A percentile compares a stretch with the other conserved stretches of the same genome.
Evolutionary conservation across 2,329 filamentous ascomycete species (phyloP).

Genomic region (Fonsecaea multimorphosa): DNA sequence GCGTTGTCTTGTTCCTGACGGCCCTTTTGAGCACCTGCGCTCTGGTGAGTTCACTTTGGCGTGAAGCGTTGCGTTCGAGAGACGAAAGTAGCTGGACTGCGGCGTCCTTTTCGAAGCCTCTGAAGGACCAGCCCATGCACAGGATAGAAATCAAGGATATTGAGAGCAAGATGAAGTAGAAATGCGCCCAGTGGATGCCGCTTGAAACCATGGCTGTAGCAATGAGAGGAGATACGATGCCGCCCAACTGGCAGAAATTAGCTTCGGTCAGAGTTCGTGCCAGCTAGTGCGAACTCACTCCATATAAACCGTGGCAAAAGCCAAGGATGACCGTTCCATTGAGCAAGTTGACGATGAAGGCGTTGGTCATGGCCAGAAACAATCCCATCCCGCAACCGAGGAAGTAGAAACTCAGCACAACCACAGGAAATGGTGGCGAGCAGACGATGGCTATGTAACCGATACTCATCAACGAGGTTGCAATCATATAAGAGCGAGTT

Average conservation of each 20-base stretch:
- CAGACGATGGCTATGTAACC: constrained; percentile 71
- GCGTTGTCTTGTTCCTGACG: constrained; percentile 63
- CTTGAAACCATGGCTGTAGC: constrained; percentile 74
- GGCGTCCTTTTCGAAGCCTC: constrained; percentile 69
- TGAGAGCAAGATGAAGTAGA: constrained; percentile 71
- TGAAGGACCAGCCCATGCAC: constrained; percentile 71
- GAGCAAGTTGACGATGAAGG: constrained; percentile 61
- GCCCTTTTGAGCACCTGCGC: constrained; percentile 53
- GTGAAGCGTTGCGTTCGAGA: constrained; percentile 51
- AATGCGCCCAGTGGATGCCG: constrained; percentile 69
- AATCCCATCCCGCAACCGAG: constrained; percentile 62
- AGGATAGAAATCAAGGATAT: constrained; percentile 63
- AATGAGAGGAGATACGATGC: constrained; percentile 70
- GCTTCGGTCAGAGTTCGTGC: background rate
- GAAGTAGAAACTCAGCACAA: constrained; percentile 73
- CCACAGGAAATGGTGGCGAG: constrained; percentile 71
- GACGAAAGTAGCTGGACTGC: constrained; percentile 51
- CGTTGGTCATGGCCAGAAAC: constrained; percentile 62
- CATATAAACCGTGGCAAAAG: constrained; percentile 50
- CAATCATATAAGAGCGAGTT: constrained; percentile 66
- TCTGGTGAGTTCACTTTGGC: constrained; percentile 45
- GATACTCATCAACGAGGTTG: constrained; percentile 62
- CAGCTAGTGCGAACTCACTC: constrained; percentile 41
- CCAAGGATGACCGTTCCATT: constrained; percentile 59
- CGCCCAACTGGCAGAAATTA: constrained; percentile 55